Evolutionary conservation across 2,329 filamentous ascomycete genomes (phyloP).

Genomic region (Aplosporella prunicola): DNA sequence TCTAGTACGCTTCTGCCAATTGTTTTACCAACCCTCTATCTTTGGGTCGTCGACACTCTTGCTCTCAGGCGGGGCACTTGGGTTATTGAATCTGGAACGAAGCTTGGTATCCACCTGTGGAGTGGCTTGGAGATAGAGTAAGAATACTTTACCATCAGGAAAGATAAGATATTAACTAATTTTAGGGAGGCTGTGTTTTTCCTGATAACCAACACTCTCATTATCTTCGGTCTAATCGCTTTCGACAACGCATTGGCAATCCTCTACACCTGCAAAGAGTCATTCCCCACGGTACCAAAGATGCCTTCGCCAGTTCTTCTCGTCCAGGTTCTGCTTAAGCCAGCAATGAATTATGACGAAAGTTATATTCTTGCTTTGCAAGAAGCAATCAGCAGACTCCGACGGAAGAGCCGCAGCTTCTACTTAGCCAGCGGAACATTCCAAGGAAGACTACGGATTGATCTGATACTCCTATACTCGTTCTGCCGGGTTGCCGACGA

Average conservation of each 20-base stretch:
- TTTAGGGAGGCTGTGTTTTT: slow-evolving; percentile 60
- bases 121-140: slow-evolving; percentile 57
- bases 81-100: slow-evolving; percentile 60
- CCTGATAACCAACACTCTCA: slow-evolving; percentile 56
- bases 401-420: slow-evolving; percentile 62
- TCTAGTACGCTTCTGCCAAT: slow-evolving; percentile 53
- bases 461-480: slow-evolving; percentile 60
- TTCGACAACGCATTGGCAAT: slow-evolving; percentile 62
- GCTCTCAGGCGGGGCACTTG: slow-evolving; percentile 60
- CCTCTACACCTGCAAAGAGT: slow-evolving; percentile 50
- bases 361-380: slow-evolving; percentile 48
- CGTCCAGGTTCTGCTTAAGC: slow-evolving; percentile 42
- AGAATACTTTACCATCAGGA: slow-evolving; percentile 1
- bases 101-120: slow-evolving; percentile 55
- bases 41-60: slow-evolving; percentile 64
- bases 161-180: slow-evolving; percentile 7
- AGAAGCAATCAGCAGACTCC: slow-evolving; percentile 49
- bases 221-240: slow-evolving; percentile 59
- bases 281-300: slow-evolving; percentile 44
- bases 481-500: slow-evolving; percentile 68
- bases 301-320: slow-evolving; percentile 43
- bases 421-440: slow-evolving; percentile 64
- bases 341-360: slow-evolving; percentile 46
- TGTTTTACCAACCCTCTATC: slow-evolving; percentile 53
- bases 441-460: slow-evolving; percentile 55